Evolutionary conservation across 139 green algal genomes (phyloP), one percentile per base, ranked within the genome.

Genomic region (Coccomyxa sp.): DNA sequence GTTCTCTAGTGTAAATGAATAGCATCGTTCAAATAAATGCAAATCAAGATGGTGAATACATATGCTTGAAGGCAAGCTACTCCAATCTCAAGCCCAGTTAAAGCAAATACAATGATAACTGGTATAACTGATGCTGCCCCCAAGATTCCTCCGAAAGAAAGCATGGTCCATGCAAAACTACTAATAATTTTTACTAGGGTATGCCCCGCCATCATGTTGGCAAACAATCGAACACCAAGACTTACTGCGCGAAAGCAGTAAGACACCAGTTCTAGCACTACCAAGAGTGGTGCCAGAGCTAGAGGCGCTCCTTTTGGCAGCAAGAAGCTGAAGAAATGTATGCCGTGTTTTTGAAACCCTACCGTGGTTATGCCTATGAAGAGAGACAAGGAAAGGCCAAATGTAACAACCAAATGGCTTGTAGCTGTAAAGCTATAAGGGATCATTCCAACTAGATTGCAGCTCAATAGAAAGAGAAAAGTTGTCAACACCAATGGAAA

Each of bases 321-420:
- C 76, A 94, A 84, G 82, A 94, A 94, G 81, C 88, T 92, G 83
- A 94, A 93, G 86, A 93, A 94, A 87, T 94, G 88, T 84, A 93
- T 79, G 66, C 91, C 91, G 83, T 94, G 91, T 78, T 79, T 83
- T 84, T 94, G 88, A 86, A 94, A 94, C 77, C 91, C 91, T 80
- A 95, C 86, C 85, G 91, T 86, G 79, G 91, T 94, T 76, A 94
- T 82, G 58, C 91, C 89, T 83, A 94, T 88, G 90, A 94, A 94
- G 77, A 94, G 84, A 77, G 88, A 90, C 58, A 94, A 80, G 59
- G 88, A 92, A 85, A 94, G 87, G 28, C 89, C 89, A 89, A 94
- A 92, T 84, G 91, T 94, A 30, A 94, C 84, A 51, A 92, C 84
- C 81, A 94, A 82, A 83, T 94, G 90, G 87, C 86, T 92, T 84